phyloP scores from a whole-genome alignment of 192 early-diverging fungal species.

The Backusella parvicylindrica region DNA sequence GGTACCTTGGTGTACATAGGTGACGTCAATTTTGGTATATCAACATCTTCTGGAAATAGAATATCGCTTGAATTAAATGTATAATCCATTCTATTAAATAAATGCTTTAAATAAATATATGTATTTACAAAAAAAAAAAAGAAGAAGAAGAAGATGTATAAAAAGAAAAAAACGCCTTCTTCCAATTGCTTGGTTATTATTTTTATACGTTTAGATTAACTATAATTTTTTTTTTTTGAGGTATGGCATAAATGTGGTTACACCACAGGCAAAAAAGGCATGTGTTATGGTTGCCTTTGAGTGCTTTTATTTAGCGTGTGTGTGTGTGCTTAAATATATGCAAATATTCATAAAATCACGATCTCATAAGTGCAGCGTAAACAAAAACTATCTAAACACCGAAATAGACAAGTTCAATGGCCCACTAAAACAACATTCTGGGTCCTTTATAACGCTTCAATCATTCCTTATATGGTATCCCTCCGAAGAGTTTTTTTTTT shows the following conservation, averaged over 20 bases:
- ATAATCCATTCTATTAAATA: slow-evolving; percentile 12
- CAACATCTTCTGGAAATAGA: slow-evolving; percentile 18
- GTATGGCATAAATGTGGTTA: background rate
- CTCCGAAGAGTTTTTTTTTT: background rate
- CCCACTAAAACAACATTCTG: background rate
- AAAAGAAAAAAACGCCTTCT: background rate
- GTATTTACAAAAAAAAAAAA: background rate
- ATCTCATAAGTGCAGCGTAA: background rate
- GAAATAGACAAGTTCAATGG: background rate
- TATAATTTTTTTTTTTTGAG: background rate
- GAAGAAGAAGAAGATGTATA: background rate
- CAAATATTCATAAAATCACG: background rate
- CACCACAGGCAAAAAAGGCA: background rate
- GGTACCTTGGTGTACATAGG: slow-evolving; percentile 14
- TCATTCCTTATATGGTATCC: background rate
- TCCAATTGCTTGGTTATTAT: background rate
- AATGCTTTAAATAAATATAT: background rate
- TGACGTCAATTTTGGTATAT: slow-evolving; percentile 23
- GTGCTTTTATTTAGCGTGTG: background rate
- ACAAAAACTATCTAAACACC: background rate
- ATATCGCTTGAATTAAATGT: slow-evolving; percentile 26
- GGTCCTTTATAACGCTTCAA: background rate
- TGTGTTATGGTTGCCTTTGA: background rate
- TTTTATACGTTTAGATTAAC: slow-evolving; percentile 1
- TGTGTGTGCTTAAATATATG: background rate